These are phyloP conservation scores for Cornus suecica DNA, from an alignment of 148 eudicot species.

Conservation along the genomic window DNA sequence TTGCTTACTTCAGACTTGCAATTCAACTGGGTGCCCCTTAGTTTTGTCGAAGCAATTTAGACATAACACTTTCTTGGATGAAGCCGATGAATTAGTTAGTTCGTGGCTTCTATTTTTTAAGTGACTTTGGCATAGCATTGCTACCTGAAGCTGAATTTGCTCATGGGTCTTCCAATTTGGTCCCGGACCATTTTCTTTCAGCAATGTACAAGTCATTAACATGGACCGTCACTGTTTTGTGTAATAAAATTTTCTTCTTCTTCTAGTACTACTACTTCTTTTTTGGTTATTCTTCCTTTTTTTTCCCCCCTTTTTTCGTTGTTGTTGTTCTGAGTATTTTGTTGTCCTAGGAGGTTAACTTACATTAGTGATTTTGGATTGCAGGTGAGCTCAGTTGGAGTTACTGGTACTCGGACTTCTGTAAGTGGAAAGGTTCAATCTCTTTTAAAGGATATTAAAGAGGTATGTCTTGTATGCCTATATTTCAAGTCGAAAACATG, in stretches of 20 bases:
- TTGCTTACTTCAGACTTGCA: background rate
- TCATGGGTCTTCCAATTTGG: background rate
- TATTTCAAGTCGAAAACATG: background rate
- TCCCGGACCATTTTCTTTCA: too few relatives aligned
- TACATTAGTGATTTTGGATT: background rate
- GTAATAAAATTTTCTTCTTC: too few relatives aligned
- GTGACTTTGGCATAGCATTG: background rate
- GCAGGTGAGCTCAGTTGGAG: constrained; percentile 90
- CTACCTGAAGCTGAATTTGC: background rate
- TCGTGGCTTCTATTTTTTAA: background rate
- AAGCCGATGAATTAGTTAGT: background rate
- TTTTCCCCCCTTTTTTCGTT: too few relatives aligned
- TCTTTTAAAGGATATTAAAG: constrained; percentile 67
- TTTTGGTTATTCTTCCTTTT: too few relatives aligned
- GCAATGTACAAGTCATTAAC: too few relatives aligned
- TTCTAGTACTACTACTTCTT: too few relatives aligned
- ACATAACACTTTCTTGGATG: background rate
- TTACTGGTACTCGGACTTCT: constrained; percentile 81
- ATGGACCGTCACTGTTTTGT: too few relatives aligned
- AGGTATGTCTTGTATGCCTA: constrained; percentile 46
- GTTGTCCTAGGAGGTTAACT: background rate
- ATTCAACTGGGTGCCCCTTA: background rate
- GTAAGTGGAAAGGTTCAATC: constrained; percentile 65
- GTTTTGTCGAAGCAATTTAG: background rate
- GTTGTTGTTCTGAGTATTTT: background rate